These are phyloP conservation scores for Alloteropsis semialata DNA, from an alignment of 176 grass and related monocot genomes.

Conservation along the genomic window DNA sequence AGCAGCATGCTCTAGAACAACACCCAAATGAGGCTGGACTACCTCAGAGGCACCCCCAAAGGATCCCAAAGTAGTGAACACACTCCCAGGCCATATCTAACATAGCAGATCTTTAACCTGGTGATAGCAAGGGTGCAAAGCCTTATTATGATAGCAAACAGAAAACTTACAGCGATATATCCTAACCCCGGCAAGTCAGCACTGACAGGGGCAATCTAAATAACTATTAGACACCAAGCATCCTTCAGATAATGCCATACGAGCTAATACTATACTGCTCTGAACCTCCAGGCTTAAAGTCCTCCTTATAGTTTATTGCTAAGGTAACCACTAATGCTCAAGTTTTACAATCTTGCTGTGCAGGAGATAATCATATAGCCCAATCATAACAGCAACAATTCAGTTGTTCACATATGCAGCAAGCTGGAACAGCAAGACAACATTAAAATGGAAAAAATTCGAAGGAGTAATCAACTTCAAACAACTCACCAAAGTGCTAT, in stretches of 20 bases:
- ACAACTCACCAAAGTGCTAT: constrained; percentile 83
- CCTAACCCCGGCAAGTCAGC: neutral
- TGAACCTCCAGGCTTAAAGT: neutral
- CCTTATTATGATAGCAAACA: neutral
- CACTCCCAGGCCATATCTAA: neutral
- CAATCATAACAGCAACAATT: neutral
- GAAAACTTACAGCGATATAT: neutral
- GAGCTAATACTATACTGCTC: neutral
- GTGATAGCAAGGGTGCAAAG: neutral
- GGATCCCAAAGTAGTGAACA: neutral
- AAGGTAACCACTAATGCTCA: neutral
- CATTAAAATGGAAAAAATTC: neutral
- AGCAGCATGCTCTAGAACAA: neutral
- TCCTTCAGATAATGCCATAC: neutral
- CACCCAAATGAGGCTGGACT: neutral
- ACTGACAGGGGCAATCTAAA: neutral
- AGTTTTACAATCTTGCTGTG: neutral
- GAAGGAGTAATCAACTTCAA: neutral
- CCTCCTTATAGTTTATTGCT: neutral
- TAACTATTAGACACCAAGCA: neutral
- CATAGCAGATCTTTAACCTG: neutral
- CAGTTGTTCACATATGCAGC: neutral
- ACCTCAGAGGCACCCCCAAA: neutral
- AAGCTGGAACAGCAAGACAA: neutral
- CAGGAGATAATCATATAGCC: neutral